Evolutionary conservation across 2,329 filamentous ascomycete species (phyloP), one percentile per base, ranked within the genome.

Genomic region (Colletotrichum siamense): DNA sequence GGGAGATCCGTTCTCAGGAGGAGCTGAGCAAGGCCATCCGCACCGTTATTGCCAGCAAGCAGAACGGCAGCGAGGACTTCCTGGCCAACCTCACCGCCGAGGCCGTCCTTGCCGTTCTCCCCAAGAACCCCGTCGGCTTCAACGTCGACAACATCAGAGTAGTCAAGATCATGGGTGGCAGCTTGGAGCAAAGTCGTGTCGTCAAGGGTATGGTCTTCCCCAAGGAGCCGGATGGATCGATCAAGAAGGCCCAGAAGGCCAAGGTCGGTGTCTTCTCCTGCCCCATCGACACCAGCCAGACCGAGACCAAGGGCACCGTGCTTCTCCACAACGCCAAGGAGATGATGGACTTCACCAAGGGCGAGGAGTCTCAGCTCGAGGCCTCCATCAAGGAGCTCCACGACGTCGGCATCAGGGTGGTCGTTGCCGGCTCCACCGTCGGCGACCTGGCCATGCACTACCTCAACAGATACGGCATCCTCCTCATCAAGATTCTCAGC

Each of bases 121-220:
- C 98, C 80, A 98, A 98, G 90, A 98, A 98, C 88, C 95, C 97
- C 26, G 88, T 91, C 84, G 96, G 98, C 88, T 99, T 99, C 91
- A 99, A 98, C 87, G 96, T 99, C 79, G 97, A 99, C 89, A 99
- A 99, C 86, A 94, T 99, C 82, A 95, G 97, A 77, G 98, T 99
- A 75, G 98, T 99, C 81, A 99, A 99, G 91, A 99, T 99, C 82
- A 99, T 99, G 96, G 97, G 97, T 81, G 96, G 97, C 79, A 96
- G 94, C 84, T 89, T 99, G 83, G 95, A 98, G 82, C 96, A 99
- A 88, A 98, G 96, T 85, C 93, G 92, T 79, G 96, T 99, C 16
- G 94, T 99, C 77, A 98, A 95, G 90, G 97, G 97, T 79, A 99
- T 99, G 97, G 98, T 99, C 69, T 99, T 99, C 84, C 94, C 95